Conservation (phyloP, 1,284 basidiomycete genomes). For the Boletus austroedulis region DNA sequence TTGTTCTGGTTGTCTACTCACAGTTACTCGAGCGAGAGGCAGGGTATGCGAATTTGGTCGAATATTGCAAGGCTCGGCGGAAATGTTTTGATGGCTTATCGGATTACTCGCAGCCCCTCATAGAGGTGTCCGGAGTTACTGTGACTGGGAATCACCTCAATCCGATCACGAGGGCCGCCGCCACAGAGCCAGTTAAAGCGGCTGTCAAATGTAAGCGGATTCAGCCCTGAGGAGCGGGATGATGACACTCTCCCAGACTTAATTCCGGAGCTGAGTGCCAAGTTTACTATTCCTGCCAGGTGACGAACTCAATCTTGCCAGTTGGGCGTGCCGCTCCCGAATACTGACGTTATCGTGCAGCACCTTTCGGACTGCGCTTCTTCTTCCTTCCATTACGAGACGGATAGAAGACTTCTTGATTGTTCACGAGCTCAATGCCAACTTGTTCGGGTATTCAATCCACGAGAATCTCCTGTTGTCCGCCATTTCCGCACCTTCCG, state of each 20-base stretch:
- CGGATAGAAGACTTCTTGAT: constrained; percentile 70
- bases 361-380: constrained; percentile 58
- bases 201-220: constrained; percentile 51
- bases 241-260: constrained; percentile 50
- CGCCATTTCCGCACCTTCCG: constrained; percentile 67
- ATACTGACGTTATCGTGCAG: constrained; percentile 41
- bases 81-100: constrained; percentile 61
- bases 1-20: constrained; percentile 12
- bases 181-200: constrained; percentile 37
- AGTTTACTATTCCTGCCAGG: constrained; percentile 73
- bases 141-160: constrained; percentile 54
- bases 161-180: constrained; percentile 40
- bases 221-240: constrained; percentile 22
- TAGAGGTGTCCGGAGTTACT: constrained; percentile 60
- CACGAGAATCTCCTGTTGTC: constrained; percentile 56
- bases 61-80: constrained; percentile 58
- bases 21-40: constrained; percentile 51
- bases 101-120: constrained; percentile 64
- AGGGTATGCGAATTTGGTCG: constrained; percentile 54
- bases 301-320: constrained; percentile 33
- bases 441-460: constrained; percentile 59
- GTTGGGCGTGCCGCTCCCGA: constrained; percentile 17
- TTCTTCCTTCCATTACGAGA: constrained; percentile 69
- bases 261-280: constrained; percentile 73
- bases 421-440: constrained; percentile 73